These are phyloP conservation scores for Penicillium subrubescens DNA, from an alignment of 495 filamentous ascomycete species.

Conservation along the genomic window DNA sequence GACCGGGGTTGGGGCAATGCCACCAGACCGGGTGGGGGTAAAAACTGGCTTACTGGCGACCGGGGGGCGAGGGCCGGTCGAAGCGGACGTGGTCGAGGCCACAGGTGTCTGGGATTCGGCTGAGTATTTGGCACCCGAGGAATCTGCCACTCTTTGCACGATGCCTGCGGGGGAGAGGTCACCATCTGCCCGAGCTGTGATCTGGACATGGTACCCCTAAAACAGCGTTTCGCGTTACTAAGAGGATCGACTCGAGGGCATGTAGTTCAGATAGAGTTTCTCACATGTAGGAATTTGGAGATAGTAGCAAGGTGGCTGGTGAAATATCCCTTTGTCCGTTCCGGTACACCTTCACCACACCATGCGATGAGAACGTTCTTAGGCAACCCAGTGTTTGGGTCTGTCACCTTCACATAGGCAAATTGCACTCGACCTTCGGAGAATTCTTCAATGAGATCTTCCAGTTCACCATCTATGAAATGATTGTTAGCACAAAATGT, in stretches of 20 bases:
- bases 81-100: conserved; percentile 23
- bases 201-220: conserved; percentile 93
- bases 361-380: conserved; percentile 94
- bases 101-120: conserved; percentile 55
- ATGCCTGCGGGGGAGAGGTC: conserved; percentile 88
- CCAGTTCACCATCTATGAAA: conserved; percentile 81
- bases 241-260: neutral
- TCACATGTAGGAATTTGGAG: conserved; percentile 82
- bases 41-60: conserved; percentile 87
- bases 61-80: conserved; percentile 61
- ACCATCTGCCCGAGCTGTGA: conserved; percentile 87
- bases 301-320: conserved; percentile 89
- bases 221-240: conserved; percentile 21
- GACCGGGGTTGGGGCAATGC: conserved; percentile 60
- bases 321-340: conserved; percentile 97
- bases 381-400: conserved; percentile 86
- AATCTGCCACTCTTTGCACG: conserved; percentile 90
- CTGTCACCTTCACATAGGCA: conserved; percentile 94
- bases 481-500: neutral
- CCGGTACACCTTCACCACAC: conserved; percentile 98
- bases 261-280: conserved; percentile 18
- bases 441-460: conserved; percentile 96
- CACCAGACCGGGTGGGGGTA: conserved; percentile 74
- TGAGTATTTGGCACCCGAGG: conserved; percentile 93
- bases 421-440: conserved; percentile 96